Conservation (phyloP, 192 early-diverging fungal species). For the Spizellomyces punctatus region DNA sequence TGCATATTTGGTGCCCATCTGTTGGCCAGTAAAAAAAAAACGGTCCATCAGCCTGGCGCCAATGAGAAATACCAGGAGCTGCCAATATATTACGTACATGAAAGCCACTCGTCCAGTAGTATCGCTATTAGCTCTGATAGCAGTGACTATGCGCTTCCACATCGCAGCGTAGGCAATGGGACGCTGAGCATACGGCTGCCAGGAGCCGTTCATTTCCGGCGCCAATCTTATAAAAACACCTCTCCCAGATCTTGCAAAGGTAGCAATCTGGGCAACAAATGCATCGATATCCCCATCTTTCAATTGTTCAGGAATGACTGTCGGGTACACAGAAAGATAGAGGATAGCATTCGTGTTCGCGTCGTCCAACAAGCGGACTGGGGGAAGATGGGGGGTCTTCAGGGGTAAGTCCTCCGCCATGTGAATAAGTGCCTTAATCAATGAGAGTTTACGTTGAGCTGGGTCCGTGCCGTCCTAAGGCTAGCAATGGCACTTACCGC, state of each 20-base stretch:
- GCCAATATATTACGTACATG: constrained; percentile 1
- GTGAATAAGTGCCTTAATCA: constrained; percentile 23
- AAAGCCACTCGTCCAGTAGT: constrained; percentile 25
- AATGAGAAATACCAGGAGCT: too few species aligned
- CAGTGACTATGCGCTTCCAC: constrained; percentile 35
- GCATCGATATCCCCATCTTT: constrained; percentile 25
- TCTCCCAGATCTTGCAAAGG: constrained; percentile 28
- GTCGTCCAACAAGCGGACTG: constrained; percentile 25
- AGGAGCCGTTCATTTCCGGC: constrained; percentile 53
- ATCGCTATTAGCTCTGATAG: constrained; percentile 19
- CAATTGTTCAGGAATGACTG: constrained; percentile 9
- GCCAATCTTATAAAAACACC: constrained; percentile 44
- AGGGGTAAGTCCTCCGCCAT: constrained; percentile 38
- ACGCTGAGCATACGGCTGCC: constrained; percentile 38
- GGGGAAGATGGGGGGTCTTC: constrained; percentile 11
- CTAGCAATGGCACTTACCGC: background rate
- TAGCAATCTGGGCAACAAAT: constrained; percentile 34
- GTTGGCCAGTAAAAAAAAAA: too few species aligned
- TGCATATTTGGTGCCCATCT: constrained; percentile 44
- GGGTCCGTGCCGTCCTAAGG: background rate
- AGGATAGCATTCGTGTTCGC: constrained; percentile 32
- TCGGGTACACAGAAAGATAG: constrained; percentile 39
- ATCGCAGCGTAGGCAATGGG: constrained; percentile 29
- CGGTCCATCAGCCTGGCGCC: too few species aligned
- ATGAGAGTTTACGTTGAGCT: background rate